These are phyloP conservation scores for button mushroom (Agaricus bisporus) DNA, from an alignment of 768 basidiomycete species.

Conservation along the genomic window DNA sequence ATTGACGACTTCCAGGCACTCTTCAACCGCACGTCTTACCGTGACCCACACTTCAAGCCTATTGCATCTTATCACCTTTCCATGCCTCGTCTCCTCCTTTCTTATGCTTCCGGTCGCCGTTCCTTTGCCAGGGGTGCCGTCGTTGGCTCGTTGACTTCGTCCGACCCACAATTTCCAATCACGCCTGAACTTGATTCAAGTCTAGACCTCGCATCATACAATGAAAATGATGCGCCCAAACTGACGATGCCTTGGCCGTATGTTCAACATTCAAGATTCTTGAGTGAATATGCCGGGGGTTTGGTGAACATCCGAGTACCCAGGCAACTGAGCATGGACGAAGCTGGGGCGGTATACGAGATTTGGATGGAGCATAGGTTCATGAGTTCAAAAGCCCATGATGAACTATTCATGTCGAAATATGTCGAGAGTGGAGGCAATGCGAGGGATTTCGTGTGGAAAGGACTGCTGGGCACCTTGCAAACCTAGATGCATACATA, in stretches of 20 bases:
- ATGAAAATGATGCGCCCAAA: constrained; percentile 21
- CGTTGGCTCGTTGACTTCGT: constrained; percentile 60
- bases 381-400: constrained; percentile 46
- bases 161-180: constrained; percentile 51
- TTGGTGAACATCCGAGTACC: constrained; percentile 37
- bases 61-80: constrained; percentile 78
- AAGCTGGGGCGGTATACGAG: constrained; percentile 73
- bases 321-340: constrained; percentile 50
- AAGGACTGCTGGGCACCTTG: constrained; percentile 41
- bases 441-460: constrained; percentile 72
- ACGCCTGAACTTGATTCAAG: constrained; percentile 62
- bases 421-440: constrained; percentile 77
- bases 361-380: constrained; percentile 64
- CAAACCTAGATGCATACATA: constrained; percentile 6
- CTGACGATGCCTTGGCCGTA: constrained; percentile 33
- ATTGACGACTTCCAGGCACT: constrained; percentile 86
- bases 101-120: constrained; percentile 67
- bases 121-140: constrained; percentile 63
- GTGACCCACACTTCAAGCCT: constrained; percentile 61
- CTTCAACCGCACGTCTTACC: constrained; percentile 62
- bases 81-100: constrained; percentile 69
- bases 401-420: constrained; percentile 74
- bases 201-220: constrained; percentile 31
- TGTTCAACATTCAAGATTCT: constrained; percentile 40
- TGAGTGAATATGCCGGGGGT: constrained; percentile 51